These are phyloP conservation scores for Speleostelium caveatum DNA, from an alignment of 78 protist genomes.

Conservation along the genomic window DNA sequence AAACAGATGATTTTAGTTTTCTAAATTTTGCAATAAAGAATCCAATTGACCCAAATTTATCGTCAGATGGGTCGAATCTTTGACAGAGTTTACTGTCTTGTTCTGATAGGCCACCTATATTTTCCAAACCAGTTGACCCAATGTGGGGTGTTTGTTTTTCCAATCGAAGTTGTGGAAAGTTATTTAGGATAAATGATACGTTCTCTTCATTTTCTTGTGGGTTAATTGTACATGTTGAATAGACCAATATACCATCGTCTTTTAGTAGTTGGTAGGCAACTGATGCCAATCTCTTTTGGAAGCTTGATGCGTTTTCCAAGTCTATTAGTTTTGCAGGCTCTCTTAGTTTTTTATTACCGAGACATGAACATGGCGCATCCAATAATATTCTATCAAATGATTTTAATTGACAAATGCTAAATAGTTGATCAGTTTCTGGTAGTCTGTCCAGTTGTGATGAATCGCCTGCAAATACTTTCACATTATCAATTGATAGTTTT, in stretches of 20 bases:
- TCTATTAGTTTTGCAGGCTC: constrained; percentile 87
- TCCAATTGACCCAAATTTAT: constrained; percentile 26
- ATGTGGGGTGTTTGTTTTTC: constrained; percentile 24
- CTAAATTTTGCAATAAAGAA: constrained; percentile 67
- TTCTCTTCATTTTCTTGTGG: constrained; percentile 98
- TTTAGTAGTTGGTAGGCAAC: constrained; percentile 95
- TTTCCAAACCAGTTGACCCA: constrained; percentile 1
- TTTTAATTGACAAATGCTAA: constrained; percentile 89
- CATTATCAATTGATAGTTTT: constrained; percentile 3
- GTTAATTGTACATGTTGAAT: constrained; percentile 87
- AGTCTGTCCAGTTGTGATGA: background rate
- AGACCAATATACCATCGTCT: constrained; percentile 65
- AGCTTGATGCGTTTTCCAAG: constrained; percentile 67
- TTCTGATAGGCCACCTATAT: background rate
- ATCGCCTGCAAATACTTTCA: constrained; percentile 8
- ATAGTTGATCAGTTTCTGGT: constrained; percentile 50
- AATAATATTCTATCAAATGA: constrained; percentile 98
- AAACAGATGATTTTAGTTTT: too few relatives aligned
- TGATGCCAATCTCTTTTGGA: constrained; percentile 96
- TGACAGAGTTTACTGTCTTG: constrained; percentile 7
- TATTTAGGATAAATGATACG: constrained; percentile 93
- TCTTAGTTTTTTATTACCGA: constrained; percentile 97
- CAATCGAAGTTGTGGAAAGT: constrained; percentile 21
- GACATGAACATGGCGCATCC: constrained; percentile 99
- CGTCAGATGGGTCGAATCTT: constrained; percentile 60